Evolutionary conservation across 345 rosid species (phyloP).

Genomic region (Odontarrhena argentea): DNA sequence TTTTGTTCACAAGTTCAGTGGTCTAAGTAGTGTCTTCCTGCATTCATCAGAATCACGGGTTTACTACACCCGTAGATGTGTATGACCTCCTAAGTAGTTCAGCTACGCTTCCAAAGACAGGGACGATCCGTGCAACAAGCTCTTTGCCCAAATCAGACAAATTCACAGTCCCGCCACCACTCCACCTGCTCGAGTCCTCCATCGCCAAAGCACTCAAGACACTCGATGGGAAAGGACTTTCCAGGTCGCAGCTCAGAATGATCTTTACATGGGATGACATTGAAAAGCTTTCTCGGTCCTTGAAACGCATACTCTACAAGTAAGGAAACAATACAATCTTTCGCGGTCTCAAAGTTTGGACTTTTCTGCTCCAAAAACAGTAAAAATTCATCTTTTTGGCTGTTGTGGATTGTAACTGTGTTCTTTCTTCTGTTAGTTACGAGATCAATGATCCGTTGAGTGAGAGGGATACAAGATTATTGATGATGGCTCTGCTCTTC

Average conservation of each 20-base stretch:
- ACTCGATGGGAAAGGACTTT: slow-evolving; percentile 41
- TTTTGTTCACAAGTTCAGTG: slow-evolving; percentile 9
- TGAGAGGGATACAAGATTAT: slow-evolving; percentile 50
- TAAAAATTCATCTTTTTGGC: slow-evolving; percentile 22
- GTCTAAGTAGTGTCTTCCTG: slow-evolving; percentile 16
- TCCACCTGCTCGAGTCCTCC: slow-evolving; percentile 38
- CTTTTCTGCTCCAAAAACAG: slow-evolving; percentile 1
- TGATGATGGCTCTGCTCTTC: slow-evolving; percentile 64
- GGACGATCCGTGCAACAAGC: not conserved
- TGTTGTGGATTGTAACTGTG: not conserved
- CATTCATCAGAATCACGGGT: slow-evolving; percentile 49
- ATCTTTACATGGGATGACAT: slow-evolving; percentile 53
- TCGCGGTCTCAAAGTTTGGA: not conserved
- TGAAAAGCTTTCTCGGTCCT: slow-evolving; percentile 45
- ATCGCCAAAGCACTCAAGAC: slow-evolving; percentile 40
- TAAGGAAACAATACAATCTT: slow-evolving; percentile 44
- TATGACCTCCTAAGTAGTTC: slow-evolving; percentile 55
- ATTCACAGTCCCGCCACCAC: slow-evolving; percentile 34
- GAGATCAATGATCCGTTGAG: slow-evolving; percentile 55
- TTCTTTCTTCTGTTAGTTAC: slow-evolving; percentile 46
- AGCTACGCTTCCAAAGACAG: slow-evolving; percentile 38
- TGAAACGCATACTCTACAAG: slow-evolving; percentile 65
- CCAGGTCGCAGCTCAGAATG: slow-evolving; percentile 43
- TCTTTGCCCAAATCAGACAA: slow-evolving; percentile 43
- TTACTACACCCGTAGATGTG: slow-evolving; percentile 55